Base-by-base conservation (phyloP, 192 early-diverging fungal species). In the Backusella parvicylindrica region DNA sequence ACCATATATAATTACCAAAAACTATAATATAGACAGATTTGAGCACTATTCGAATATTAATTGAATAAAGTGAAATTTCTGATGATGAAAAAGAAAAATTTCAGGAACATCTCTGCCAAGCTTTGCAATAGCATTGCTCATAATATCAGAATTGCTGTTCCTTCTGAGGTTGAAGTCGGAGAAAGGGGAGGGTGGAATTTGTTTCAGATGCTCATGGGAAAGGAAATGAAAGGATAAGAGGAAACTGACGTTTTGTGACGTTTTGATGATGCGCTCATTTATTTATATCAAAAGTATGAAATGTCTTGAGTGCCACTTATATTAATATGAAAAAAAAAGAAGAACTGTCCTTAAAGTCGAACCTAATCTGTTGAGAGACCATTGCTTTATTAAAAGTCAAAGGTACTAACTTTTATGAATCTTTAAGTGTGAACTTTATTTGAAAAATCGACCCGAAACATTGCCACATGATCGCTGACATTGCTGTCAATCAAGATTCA, bases 401-500 rank as follows among this genome's bases (percentile, higher is more conserved):
- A 60, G 8, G 53, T 60, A 28, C 53, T 28, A 28, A 26, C 26
- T 60, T 26, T 60, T 21, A 28, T 23, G 1, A 28, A 26, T 28
- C 11, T 23, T 11, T 60, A 71, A 96, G 97, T 70, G 84, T 98
- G 75, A 94, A 93, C 87, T 97, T 99, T 80, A 91, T 99, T 75
- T 89, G 87, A 66, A 91, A 94, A 82, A 96, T 96, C 23, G 91
- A 98, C 73, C 89, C 90, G 79, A 92, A 92, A 49, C 97, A 97
- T 2, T 91, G 90, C 78, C 92, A 91, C 84, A 98, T 89, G 41
- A 99, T 99, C 74, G 92, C 95, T 69, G 88, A 96, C 78, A 98
- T 98, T 84, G 96, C 97, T 74, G 97, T 96, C 50, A 92, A 90
- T 36, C 96, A 98, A 84, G 97, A 97, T 76, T 85, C 94, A 33